Conservation (phyloP, 1,284 basidiomycete genomes). For the Tetrapyrgos nigripes region DNA sequence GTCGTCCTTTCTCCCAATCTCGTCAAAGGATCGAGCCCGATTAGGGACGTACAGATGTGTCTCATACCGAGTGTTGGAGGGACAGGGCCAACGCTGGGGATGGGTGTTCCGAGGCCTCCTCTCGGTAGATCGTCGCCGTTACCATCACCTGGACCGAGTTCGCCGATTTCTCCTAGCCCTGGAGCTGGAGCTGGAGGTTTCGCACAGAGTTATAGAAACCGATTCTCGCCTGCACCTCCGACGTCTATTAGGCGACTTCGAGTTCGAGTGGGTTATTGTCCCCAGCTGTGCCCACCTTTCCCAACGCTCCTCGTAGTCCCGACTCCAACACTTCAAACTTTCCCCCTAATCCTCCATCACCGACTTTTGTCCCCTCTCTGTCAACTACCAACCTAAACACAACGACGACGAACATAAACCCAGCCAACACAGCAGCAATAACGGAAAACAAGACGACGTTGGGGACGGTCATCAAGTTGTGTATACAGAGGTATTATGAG, state of each 20-base stretch:
- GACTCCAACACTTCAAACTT: too few relatives aligned
- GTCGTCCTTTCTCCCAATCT: slow-evolving; percentile 83
- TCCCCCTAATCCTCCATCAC: slow-evolving; percentile 11
- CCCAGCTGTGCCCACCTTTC: too few relatives aligned
- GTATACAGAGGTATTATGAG: slow-evolving; percentile 85
- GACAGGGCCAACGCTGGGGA: slow-evolving; percentile 33
- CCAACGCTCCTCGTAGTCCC: slow-evolving; percentile 21
- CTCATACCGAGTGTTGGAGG: slow-evolving; percentile 60
- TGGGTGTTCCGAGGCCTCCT: slow-evolving; percentile 27
- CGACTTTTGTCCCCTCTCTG: slow-evolving; percentile 25
- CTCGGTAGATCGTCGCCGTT: background rate
- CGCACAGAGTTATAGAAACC: too few relatives aligned
- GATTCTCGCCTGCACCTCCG: too few relatives aligned
- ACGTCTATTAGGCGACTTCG: too few relatives aligned
- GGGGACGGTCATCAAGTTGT: slow-evolving; percentile 75
- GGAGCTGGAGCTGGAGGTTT: too few relatives aligned
- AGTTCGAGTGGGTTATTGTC: too few relatives aligned
- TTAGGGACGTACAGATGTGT: slow-evolving; percentile 77
- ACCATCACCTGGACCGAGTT: background rate
- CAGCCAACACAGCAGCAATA: slow-evolving; percentile 28
- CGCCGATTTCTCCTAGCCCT: too few relatives aligned
- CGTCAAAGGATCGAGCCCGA: slow-evolving; percentile 68
- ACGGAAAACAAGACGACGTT: slow-evolving; percentile 64
- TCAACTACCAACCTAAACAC: background rate
- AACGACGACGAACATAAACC: slow-evolving; percentile 6